Evolutionary conservation across 176 grass and related monocot genomes (phyloP).

Genomic region (Carex myosuroides): DNA sequence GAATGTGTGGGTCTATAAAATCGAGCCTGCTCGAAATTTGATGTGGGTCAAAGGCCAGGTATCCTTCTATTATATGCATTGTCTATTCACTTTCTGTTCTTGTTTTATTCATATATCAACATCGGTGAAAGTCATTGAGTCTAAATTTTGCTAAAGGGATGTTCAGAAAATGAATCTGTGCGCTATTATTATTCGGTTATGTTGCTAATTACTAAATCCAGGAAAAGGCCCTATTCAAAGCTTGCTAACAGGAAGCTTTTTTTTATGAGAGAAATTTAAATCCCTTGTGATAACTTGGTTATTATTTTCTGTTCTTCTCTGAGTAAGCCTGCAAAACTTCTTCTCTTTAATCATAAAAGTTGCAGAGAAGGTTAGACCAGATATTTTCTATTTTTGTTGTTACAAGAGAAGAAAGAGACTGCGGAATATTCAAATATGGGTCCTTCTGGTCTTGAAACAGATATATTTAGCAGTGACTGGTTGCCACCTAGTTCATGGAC

Average conservation of each 20-base stretch:
- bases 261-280: not conserved
- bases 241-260: not conserved
- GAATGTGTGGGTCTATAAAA: slow-evolving; percentile 99
- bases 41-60: slow-evolving; percentile 96
- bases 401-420: not conserved
- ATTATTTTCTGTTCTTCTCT: not conserved
- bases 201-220: not conserved
- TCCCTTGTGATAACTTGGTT: not conserved
- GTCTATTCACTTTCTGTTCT: not conserved
- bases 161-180: not conserved
- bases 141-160: not conserved
- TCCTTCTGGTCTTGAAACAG: not conserved
- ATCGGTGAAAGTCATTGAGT: not conserved
- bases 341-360: not conserved
- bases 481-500: not conserved
- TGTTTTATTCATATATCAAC: not conserved
- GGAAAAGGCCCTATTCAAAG: not conserved
- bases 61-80: not conserved
- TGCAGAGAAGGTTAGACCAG: not conserved
- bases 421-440: not conserved
- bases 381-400: not conserved
- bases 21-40: slow-evolving; percentile 89
- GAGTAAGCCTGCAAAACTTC: not conserved
- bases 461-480: not conserved
- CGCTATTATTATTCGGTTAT: not conserved